Evolutionary conservation across 768 basidiomycete genomes (phyloP).

Genomic region (Trametes elegans): DNA sequence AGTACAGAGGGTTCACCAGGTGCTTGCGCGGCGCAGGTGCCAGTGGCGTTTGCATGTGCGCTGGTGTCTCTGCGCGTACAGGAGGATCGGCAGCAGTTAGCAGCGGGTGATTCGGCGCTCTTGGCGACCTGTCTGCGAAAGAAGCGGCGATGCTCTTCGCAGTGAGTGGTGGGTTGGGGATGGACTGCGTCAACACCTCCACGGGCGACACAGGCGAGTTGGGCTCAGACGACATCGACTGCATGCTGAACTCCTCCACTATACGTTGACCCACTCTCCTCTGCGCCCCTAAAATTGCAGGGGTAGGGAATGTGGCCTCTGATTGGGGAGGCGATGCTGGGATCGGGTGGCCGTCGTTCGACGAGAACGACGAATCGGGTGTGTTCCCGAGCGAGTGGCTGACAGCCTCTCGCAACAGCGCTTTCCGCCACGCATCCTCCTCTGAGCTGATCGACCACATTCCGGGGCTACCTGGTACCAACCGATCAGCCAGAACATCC

Average conservation of each 20-base stretch:
- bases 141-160: background rate
- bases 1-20: slow-evolving; percentile 47
- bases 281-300: background rate
- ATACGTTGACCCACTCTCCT: slow-evolving; percentile 16
- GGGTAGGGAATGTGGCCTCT: slow-evolving; percentile 11
- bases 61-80: slow-evolving; percentile 64
- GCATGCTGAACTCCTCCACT: slow-evolving; percentile 7
- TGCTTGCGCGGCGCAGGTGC: slow-evolving; percentile 63
- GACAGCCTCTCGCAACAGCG: slow-evolving; percentile 74
- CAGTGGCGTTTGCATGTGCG: slow-evolving; percentile 53
- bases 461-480: slow-evolving; percentile 65
- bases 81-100: slow-evolving; percentile 34
- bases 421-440: slow-evolving; percentile 74
- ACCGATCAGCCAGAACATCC: slow-evolving; percentile 66
- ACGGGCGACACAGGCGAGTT: background rate
- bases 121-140: slow-evolving; percentile 5
- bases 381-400: slow-evolving; percentile 68
- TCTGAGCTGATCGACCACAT: slow-evolving; percentile 50
- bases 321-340: slow-evolving; percentile 15
- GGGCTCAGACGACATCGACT: background rate
- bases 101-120: slow-evolving; percentile 2
- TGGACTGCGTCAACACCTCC: background rate
- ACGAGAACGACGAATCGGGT: slow-evolving; percentile 44
- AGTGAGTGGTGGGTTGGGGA: background rate
- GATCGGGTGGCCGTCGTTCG: slow-evolving; percentile 10